Percentiles rank a stretch among this genome's conserved stretches.
Conservation (phyloP, 495 filamentous ascomycete species). For the Aspergillus cavernicola region DNA sequence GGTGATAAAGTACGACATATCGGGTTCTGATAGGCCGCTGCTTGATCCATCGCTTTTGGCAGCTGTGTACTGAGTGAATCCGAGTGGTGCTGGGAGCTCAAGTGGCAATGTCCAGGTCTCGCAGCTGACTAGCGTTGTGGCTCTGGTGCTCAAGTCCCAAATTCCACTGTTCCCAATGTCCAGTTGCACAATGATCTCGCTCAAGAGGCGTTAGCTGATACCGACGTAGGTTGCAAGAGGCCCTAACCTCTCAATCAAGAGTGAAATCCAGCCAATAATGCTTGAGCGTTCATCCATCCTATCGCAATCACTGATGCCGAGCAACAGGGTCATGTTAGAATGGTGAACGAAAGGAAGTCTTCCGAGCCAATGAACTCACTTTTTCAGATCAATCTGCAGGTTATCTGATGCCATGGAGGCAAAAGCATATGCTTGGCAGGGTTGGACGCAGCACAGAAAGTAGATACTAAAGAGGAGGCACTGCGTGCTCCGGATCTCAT, state of each 20-base stretch:
- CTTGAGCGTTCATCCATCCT: neutral
- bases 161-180: neutral
- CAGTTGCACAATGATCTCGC: neutral
- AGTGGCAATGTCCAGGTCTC: neutral
- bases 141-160: neutral
- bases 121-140: neutral
- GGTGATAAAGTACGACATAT: constrained; percentile 6
- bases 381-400: neutral
- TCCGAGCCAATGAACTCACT: too few relatives aligned
- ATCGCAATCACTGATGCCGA: neutral
- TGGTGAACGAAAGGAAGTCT: too few relatives aligned
- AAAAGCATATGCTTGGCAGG: constrained; percentile 2
- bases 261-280: neutral
- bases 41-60: neutral
- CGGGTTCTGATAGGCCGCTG: neutral
- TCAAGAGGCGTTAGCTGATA: neutral
- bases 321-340: neutral
- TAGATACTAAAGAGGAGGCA: constrained; percentile 5
- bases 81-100: too few relatives aligned
- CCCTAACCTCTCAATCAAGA: neutral
- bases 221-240: neutral
- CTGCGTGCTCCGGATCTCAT: neutral
- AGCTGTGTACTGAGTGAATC: neutral
- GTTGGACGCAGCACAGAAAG: neutral
- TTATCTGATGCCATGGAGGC: constrained; percentile 2